Evolutionary conservation across 1,284 basidiomycete genomes (phyloP).

Genomic region (Ustilago sp.): DNA sequence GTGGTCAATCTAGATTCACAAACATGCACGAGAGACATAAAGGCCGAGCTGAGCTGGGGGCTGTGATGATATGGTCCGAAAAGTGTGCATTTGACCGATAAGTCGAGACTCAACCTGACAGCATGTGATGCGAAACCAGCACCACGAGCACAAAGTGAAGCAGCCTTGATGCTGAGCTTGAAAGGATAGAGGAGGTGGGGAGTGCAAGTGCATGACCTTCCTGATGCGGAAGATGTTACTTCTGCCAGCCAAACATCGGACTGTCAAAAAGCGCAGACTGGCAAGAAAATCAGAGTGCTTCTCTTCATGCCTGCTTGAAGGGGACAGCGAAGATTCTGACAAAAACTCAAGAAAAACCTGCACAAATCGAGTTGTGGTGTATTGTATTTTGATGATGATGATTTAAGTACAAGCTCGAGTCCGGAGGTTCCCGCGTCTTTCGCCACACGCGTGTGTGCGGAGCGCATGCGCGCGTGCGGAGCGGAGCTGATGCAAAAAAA

Average conservation of each 20-base stretch:
- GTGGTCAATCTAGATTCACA: background rate
- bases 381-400: no score
- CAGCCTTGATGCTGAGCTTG: background rate
- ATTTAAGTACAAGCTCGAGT: no score
- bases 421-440: no score
- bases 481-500: no score
- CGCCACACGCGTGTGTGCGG: no score
- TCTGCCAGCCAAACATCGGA: conserved; percentile 26
- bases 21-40: background rate
- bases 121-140: background rate
- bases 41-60: background rate
- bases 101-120: background rate
- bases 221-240: conserved; percentile 45
- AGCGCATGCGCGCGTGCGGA: no score
- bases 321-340: conserved; percentile 6
- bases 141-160: background rate
- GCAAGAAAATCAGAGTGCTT: conserved; percentile 2
- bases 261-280: conserved; percentile 35
- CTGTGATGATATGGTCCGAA: background rate
- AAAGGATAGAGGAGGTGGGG: background rate
- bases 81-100: background rate
- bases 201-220: conserved; percentile 11
- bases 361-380: no score
- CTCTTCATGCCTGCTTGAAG: conserved; percentile 3
- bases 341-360: background rate